Base-by-base conservation (phyloP, 208 protist genomes). In the Wallacemonas sp. region DNA sequence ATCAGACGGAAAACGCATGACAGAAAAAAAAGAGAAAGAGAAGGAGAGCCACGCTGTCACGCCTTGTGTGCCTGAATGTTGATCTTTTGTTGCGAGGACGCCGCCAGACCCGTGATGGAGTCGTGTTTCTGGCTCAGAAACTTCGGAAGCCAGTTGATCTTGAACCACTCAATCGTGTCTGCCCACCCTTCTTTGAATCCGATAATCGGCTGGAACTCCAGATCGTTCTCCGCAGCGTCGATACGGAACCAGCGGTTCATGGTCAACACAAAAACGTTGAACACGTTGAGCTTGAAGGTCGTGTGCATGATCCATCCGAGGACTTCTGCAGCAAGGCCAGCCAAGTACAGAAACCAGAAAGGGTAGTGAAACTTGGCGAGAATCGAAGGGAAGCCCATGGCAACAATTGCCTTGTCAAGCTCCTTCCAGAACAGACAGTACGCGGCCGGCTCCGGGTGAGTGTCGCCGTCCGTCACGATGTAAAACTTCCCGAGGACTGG, bases 191-290 rank as follows among this genome's bases (percentile, higher is more conserved):
- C 83, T 42, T 38, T 44, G 68, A 97, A 98, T 1, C 82, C 48
- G 54, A 97, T 96, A 34, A 98, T 89, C 12, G 92, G 92, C 48
- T 85, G 46, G 66, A 79, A 97, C 44, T 85, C 76, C 17, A 98
- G 73, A 53, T 98, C 91, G 15, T 81, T 70, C 64, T 96, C 87
- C 6, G 91, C 93, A 24, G 85, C 87, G 19, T 87, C 85, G 58
- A 97, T 97, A 24, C 85, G 76, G 66, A 98, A 98, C 92, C 91
- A 98, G 22, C 95, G 83, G 73, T 98, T 94, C 84, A 98, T 98
- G 21, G 91, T 97, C n/a, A 97, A 77, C 13, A 97, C 85, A 81
- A 91, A 91, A 3, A 97, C 87, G 59, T 93, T 97, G 76, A 98
- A 98, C 9, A 95, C 85, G 66, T 96, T 97, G 26, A 97, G 79